Percentiles rank a stretch among this genome's conserved stretches.
phyloP scores from a whole-genome alignment of 805 yeast genomes.

The Priceomyces castillae region DNA sequence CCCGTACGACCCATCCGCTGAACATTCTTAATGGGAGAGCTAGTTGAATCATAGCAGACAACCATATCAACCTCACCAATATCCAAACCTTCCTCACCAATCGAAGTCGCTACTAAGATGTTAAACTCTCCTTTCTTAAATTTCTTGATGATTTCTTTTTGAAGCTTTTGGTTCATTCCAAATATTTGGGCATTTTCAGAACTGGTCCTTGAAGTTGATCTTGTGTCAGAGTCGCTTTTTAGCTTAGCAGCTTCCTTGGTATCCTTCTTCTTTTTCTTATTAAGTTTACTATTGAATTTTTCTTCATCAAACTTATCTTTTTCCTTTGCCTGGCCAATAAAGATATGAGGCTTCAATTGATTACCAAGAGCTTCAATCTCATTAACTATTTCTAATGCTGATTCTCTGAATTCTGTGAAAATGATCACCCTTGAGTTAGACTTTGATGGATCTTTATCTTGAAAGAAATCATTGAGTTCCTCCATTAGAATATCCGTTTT shows the following conservation, averaged over 20 bases:
- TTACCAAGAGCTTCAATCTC: conserved; percentile 42
- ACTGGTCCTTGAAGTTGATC: conserved; percentile 45
- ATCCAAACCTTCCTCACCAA: conserved; percentile 98
- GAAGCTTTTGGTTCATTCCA: conserved; percentile 91
- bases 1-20: conserved; percentile 99
- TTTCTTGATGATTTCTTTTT: conserved; percentile 69
- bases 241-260: conserved; percentile 23
- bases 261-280: conserved; percentile 27
- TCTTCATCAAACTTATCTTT: conserved; percentile 66
- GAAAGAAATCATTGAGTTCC: conserved; percentile 57
- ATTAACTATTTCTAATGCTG: conserved; percentile 83
- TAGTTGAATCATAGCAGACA: conserved; percentile 87
- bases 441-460: conserved; percentile 26
- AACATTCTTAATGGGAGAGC: conserved; percentile 88
- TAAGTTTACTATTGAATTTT: conserved; percentile 41
- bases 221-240: conserved; percentile 16
- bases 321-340: conserved; percentile 87
- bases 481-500: conserved; percentile 61
- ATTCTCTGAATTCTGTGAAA: conserved; percentile 84
- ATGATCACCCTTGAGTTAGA: conserved; percentile 72
- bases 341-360: conserved; percentile 67
- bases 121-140: conserved; percentile 75
- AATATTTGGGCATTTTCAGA: conserved; percentile 73
- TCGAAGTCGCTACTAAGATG: conserved; percentile 89
- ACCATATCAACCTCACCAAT: conserved; percentile 97